phyloP scores from a whole-genome alignment of 2,329 filamentous ascomycete species.

The Chrysosporium queenslandicum region DNA sequence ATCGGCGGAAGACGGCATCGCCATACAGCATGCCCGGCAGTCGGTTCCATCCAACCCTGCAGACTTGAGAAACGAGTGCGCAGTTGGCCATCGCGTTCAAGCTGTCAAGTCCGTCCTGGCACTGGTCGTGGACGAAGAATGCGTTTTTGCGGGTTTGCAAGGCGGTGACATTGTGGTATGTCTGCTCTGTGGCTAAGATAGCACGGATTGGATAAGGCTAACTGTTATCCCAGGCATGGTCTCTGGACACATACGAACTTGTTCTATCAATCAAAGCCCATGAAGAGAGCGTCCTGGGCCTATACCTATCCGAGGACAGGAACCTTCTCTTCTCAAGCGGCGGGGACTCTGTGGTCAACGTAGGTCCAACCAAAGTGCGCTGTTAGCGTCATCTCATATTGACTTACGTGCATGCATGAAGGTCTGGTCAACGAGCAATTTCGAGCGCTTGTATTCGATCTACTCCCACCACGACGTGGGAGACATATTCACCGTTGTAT shows the following conservation, averaged over 20 bases:
- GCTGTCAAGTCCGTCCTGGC: conserved; percentile 49
- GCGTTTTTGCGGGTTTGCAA: conserved; percentile 85
- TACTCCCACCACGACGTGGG: conserved; percentile 91
- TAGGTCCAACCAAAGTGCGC: conserved; percentile 23
- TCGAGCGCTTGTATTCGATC: conserved; percentile 73
- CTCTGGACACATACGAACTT: conserved; percentile 74
- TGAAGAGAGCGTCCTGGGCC: conserved; percentile 76
- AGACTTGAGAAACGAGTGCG: conserved; percentile 1
- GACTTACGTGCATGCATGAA: conserved; percentile 19
- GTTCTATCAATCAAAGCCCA: conserved; percentile 74
- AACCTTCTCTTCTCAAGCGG: conserved; percentile 80
- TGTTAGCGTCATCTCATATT: neutral
- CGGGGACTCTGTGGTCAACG: conserved; percentile 86
- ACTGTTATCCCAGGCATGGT: conserved; percentile 53
- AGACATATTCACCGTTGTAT: conserved; percentile 91
- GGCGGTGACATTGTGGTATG: conserved; percentile 76
- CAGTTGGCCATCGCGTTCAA: conserved; percentile 35
- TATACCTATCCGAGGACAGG: conserved; percentile 67
- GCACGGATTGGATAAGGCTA: conserved; percentile 16
- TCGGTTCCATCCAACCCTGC: neutral
- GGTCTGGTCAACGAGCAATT: conserved; percentile 71
- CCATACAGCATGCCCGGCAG: neutral
- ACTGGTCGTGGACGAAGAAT: conserved; percentile 66
- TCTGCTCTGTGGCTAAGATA: conserved; percentile 8
- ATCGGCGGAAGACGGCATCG: neutral